A percentile compares a stretch with the other conserved stretches of the same genome.
Evolutionary conservation across 768 basidiomycete genomes (phyloP).

Genomic region (Pisolithus albus): DNA sequence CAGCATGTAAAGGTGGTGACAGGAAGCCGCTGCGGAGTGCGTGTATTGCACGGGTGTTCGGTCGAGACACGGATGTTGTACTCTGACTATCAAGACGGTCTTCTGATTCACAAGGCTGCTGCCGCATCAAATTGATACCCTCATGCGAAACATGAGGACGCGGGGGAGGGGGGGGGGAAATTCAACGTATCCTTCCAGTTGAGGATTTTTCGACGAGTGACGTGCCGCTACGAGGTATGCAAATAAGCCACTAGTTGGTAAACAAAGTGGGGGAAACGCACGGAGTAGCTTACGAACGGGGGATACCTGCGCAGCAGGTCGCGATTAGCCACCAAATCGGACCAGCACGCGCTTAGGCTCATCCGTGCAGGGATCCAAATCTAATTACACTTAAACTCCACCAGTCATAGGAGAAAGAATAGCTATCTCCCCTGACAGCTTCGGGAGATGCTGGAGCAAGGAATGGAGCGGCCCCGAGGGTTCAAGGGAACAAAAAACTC

Average conservation of each 20-base stretch:
- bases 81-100: conserved; percentile 82
- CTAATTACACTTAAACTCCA: conserved; percentile 98
- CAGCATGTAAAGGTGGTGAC: conserved; percentile 44
- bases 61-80: conserved; percentile 59
- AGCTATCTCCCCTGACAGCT: conserved; percentile 86
- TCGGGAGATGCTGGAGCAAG: conserved; percentile 71
- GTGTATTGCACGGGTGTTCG: conserved; percentile 70
- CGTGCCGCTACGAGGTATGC: conserved; percentile 57
- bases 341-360: conserved; percentile 30
- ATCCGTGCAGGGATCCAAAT: conserved; percentile 94
- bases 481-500: conserved; percentile 31
- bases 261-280: conserved; percentile 32
- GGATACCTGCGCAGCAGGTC: conserved; percentile 57
- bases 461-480: conserved; percentile 16
- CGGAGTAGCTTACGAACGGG: conserved; percentile 92
- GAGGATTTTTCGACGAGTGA: conserved; percentile 94
- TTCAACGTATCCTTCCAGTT: conserved; percentile 89
- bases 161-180: conserved; percentile 54
- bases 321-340: conserved; percentile 21
- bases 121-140: conserved; percentile 81
- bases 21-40: conserved; percentile 68
- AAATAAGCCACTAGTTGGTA: conserved; percentile 11
- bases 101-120: conserved; percentile 90
- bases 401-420: conserved; percentile 95
- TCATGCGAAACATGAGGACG: conserved; percentile 81